phyloP scores from a whole-genome alignment of 495 filamentous ascomycete species.

The Acidiella bohemica region DNA sequence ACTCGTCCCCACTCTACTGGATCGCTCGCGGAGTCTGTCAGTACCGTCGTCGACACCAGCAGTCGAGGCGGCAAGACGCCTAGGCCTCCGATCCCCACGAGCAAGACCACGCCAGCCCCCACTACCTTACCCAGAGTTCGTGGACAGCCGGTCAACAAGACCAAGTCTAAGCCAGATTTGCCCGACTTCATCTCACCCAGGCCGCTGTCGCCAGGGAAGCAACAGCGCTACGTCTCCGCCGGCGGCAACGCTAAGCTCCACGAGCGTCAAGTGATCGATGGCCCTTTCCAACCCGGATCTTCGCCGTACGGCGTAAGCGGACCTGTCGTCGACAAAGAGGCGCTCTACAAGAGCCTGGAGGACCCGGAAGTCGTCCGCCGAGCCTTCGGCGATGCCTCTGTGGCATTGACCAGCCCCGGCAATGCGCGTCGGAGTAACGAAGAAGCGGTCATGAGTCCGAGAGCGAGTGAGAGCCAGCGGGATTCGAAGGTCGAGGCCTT shows the following conservation, averaged over 20 bases:
- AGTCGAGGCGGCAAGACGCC: too few relatives aligned
- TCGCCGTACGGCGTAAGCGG: background rate
- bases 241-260: constrained; percentile 15
- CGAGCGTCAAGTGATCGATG: constrained; percentile 13
- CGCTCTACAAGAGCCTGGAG: constrained; percentile 1
- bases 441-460: background rate
- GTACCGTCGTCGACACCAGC: too few relatives aligned
- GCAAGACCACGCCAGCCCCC: background rate
- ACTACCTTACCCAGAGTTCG: background rate
- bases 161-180: background rate
- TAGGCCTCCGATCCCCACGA: background rate
- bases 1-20: constrained; percentile 1
- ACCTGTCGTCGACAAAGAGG: constrained; percentile 2
- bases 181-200: constrained; percentile 14
- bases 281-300: background rate
- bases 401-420: background rate
- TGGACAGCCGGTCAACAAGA: background rate
- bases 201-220: constrained; percentile 6
- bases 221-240: constrained; percentile 20
- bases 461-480: too few relatives aligned
- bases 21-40: too few relatives aligned
- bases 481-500: background rate
- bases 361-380: constrained; percentile 9
- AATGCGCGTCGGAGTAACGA: background rate
- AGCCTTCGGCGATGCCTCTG: constrained; percentile 9